Evolutionary conservation across 2,329 filamentous ascomycete species (phyloP).

Genomic region (Ceratocystis destructans): DNA sequence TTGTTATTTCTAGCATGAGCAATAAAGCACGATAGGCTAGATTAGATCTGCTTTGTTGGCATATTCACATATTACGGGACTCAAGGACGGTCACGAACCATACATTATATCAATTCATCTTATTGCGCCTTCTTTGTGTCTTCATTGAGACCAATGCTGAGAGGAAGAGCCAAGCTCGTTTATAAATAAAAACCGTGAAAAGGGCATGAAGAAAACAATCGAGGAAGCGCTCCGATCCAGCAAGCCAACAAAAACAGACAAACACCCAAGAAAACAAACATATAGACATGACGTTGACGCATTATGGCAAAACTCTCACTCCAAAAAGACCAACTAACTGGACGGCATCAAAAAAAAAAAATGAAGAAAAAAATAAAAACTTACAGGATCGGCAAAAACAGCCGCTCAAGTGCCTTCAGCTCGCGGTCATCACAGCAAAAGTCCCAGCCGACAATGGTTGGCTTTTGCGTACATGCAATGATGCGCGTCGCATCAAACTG

Average conservation of each 20-base stretch:
- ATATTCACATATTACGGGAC: not conserved
- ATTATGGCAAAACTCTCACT: too few species aligned
- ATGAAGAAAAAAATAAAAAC: not conserved
- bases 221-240: not conserved
- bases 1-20: not conserved
- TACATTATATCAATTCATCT: not conserved
- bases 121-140: not conserved
- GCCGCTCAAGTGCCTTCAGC: constrained; percentile 61
- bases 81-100: not conserved
- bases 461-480: constrained; percentile 86
- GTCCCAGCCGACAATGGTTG: constrained; percentile 91
- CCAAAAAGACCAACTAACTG: not conserved
- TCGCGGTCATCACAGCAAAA: constrained; percentile 80
- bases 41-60: not conserved
- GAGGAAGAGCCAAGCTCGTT: not conserved
- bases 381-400: constrained; percentile 54
- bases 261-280: not conserved
- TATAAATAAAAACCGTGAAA: not conserved
- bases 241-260: not conserved
- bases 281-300: not conserved
- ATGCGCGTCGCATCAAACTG: constrained; percentile 91
- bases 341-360: not conserved
- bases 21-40: too few species aligned
- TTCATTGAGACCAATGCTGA: not conserved
- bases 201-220: not conserved